Base-by-base conservation (phyloP, 1,284 basidiomycete species). In the Takashimella koratensis region DNA sequence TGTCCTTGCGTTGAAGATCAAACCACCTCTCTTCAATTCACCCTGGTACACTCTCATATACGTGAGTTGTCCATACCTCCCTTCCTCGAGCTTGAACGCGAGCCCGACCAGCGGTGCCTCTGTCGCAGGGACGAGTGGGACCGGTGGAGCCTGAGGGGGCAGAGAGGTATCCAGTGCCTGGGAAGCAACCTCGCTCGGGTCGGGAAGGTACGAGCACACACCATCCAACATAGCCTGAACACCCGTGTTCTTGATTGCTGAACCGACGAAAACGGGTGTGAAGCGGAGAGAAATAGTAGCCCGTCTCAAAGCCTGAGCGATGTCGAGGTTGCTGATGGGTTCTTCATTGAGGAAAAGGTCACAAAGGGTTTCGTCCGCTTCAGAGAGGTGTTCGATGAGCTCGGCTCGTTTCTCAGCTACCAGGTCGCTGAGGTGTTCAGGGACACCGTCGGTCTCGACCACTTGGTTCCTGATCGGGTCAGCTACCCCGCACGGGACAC, bases 1-100 rank as follows among this genome's bases (percentile, higher is more conserved):
- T 20, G 93, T 95, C 43, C 94, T 82, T 4, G 90, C 91, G 71
- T 98, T 97, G 79, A 83, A 93, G 68, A 99, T 95, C 59, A 86
- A 81, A 56, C 82, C 83, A 1, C 90, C 86, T 74, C 89, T 88
- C 77, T 85, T 89, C 70, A 98, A 77, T 45, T 84, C 88, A 25
- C 96, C 96, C 76, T 98, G 94, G 75, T 98, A 99, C 47, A 99
- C 90, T n/a, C 96, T 83, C 84, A 99, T 93, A 77, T 99, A 99
- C 0, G 96, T 98, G 69, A 99, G 79, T 77, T 99, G 96, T 13
- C 96, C 96, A 72, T 90, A 99, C 24, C 90, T 83, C 22, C 95
- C 93, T 78, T 99, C 96, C 74, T 98, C 96, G 44, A 99, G 82
- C 80, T 99, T 99, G 84, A 99, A 99, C 8, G 96, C 96, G 44